These are phyloP conservation scores for Paraglomus brasilianum DNA, from an alignment of 192 early-diverging fungal species.

Conservation along the genomic window DNA sequence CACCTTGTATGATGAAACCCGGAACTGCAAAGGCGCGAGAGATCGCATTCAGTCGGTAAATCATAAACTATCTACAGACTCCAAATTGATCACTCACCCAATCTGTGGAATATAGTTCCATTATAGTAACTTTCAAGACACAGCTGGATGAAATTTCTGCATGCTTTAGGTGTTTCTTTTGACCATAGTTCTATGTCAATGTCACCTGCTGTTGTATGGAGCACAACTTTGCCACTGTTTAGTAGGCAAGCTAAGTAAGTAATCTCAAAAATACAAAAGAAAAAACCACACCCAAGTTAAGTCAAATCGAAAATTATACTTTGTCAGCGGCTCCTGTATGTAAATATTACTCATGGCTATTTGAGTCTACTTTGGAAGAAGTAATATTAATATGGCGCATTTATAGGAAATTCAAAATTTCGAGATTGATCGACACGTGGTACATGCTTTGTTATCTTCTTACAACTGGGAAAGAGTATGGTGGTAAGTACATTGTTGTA, in stretches of 20 bases:
- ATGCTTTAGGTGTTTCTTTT: slow-evolving; percentile 89
- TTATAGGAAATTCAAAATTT: no score
- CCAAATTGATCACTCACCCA: not conserved
- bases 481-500: no score
- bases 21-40: no score
- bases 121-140: slow-evolving; percentile 91
- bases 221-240: slow-evolving; percentile 67
- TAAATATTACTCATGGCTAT: slow-evolving; percentile 54
- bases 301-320: slow-evolving; percentile 32
- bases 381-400: no score
- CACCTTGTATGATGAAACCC: slow-evolving; percentile 92
- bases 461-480: no score
- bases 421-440: no score
- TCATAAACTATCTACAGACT: not conserved
- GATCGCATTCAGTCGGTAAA: no score
- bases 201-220: slow-evolving; percentile 84
- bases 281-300: slow-evolving; percentile 18
- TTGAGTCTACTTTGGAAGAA: no score
- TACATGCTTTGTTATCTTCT: no score
- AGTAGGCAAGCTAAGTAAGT: not conserved
- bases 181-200: slow-evolving; percentile 92
- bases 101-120: slow-evolving; percentile 84
- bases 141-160: slow-evolving; percentile 95
- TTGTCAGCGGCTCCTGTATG: slow-evolving; percentile 55
- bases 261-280: not conserved